phyloP scores from a whole-genome alignment of 2,329 filamentous ascomycete species.

The Hypomyces rosellus region DNA sequence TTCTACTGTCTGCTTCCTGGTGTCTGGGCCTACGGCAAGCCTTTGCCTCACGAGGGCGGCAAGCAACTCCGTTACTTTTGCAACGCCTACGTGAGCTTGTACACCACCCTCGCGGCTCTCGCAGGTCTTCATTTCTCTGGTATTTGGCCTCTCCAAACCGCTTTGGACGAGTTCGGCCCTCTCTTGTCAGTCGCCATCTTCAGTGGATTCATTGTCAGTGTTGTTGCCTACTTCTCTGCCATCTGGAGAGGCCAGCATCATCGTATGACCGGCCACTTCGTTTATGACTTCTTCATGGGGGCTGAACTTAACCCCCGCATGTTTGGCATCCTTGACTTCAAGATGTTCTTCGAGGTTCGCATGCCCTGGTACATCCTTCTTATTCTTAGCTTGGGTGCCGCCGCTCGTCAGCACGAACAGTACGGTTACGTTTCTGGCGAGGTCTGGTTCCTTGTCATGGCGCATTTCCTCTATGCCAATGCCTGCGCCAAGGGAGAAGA shows the following conservation, averaged over 20 bases:
- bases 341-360: conserved; percentile 93
- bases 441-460: conserved; percentile 76
- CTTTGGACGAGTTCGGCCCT: conserved; percentile 92
- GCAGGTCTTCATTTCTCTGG: conserved; percentile 73
- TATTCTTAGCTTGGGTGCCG: conserved; percentile 67
- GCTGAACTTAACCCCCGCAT: conserved; percentile 76
- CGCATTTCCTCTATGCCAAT: conserved; percentile 87
- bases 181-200: conserved; percentile 89
- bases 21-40: conserved; percentile 81
- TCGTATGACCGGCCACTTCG: conserved; percentile 81
- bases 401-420: conserved; percentile 73
- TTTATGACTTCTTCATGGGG: conserved; percentile 91
- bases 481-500: conserved; percentile 90
- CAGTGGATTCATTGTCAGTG: conserved; percentile 76
- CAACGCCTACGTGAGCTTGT: conserved; percentile 82
- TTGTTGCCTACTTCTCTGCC: conserved; percentile 83
- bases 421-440: conserved; percentile 86
- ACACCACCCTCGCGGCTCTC: conserved; percentile 70
- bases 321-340: conserved; percentile 75
- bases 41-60: conserved; percentile 72
- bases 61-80: conserved; percentile 93
- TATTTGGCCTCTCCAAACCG: conserved; percentile 80
- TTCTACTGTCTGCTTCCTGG: conserved; percentile 85
- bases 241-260: conserved; percentile 74
- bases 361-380: conserved; percentile 90